These are phyloP conservation scores for Globisporangium recalcitrans DNA, from an alignment of 352 stramenopile species.

Conservation along the genomic window DNA sequence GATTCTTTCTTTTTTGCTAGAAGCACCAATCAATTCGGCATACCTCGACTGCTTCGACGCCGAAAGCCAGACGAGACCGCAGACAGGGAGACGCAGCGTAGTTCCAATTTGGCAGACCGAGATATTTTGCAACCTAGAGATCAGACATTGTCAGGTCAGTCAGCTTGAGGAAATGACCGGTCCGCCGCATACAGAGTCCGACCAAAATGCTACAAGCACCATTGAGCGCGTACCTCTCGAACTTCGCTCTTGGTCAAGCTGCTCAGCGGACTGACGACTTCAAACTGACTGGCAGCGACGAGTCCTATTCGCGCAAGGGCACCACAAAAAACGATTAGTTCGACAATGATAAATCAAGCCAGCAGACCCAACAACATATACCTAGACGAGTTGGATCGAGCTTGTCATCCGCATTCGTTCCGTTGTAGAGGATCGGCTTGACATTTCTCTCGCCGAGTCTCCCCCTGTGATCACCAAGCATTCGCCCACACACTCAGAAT, in stretches of 20 bases:
- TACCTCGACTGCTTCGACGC: constrained; percentile 88
- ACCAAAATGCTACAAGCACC: background rate
- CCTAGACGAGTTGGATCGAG: constrained; percentile 84
- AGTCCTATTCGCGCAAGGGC: constrained; percentile 51
- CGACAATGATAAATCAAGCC: background rate
- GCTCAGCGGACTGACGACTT: constrained; percentile 89
- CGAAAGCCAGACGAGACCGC: constrained; percentile 92
- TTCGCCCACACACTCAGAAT: background rate
- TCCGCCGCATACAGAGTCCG: background rate
- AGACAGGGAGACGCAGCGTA: constrained; percentile 94
- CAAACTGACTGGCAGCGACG: constrained; percentile 90
- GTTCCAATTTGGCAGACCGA: constrained; percentile 95
- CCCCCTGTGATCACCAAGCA: constrained; percentile 18
- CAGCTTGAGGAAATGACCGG: background rate
- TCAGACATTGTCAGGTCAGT: background rate
- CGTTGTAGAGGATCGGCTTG: constrained; percentile 90
- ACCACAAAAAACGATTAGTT: background rate
- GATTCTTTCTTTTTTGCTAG: no score
- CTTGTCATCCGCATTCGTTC: constrained; percentile 95
- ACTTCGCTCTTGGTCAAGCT: constrained; percentile 89
- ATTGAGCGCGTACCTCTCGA: constrained; percentile 31
- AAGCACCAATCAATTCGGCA: background rate
- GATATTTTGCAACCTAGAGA: constrained; percentile 66
- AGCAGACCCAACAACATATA: background rate
- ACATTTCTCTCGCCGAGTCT: constrained; percentile 7